phyloP scores from a whole-genome alignment of 2,329 filamentous ascomycete species.

The Aspergillus sp. region DNA sequence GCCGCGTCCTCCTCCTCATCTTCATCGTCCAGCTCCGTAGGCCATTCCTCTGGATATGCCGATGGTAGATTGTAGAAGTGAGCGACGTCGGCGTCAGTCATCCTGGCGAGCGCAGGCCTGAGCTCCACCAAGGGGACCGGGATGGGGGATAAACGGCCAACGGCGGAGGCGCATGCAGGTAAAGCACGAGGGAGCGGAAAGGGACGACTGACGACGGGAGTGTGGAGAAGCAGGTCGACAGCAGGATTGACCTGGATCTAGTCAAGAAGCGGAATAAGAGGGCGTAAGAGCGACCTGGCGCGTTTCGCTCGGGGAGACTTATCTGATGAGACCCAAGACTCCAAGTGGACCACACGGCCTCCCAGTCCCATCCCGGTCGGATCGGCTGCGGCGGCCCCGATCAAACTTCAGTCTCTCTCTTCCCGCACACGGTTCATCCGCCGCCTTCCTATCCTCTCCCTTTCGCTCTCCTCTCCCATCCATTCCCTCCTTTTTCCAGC shows the following conservation, averaged over 20 bases:
- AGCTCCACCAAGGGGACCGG: conserved; percentile 9
- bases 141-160: conserved; percentile 3
- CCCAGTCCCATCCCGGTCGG: conserved; percentile 17
- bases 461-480: conserved; percentile 15
- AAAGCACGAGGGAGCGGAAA: conserved; percentile 3
- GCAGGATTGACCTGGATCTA: background rate
- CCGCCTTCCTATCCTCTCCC: conserved; percentile 21
- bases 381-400: conserved; percentile 24
- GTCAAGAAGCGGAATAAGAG: background rate
- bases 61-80: conserved; percentile 86
- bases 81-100: conserved; percentile 77
- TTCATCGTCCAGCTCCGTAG: conserved; percentile 72
- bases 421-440: conserved; percentile 20
- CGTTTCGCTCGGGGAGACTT: conserved; percentile 6
- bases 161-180: conserved; percentile 17
- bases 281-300: background rate
- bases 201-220: background rate
- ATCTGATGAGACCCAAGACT: conserved; percentile 20
- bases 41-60: conserved; percentile 81
- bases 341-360: conserved; percentile 17
- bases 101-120: conserved; percentile 24
- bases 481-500: conserved; percentile 13
- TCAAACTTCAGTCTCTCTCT: conserved; percentile 13
- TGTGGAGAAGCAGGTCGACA: background rate
- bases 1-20: conserved; percentile 64